A percentile compares a stretch with the other conserved stretches of the same genome.
Evolutionary conservation across 768 basidiomycete genomes (phyloP).

Genomic region (Psilocybe cubensis): DNA sequence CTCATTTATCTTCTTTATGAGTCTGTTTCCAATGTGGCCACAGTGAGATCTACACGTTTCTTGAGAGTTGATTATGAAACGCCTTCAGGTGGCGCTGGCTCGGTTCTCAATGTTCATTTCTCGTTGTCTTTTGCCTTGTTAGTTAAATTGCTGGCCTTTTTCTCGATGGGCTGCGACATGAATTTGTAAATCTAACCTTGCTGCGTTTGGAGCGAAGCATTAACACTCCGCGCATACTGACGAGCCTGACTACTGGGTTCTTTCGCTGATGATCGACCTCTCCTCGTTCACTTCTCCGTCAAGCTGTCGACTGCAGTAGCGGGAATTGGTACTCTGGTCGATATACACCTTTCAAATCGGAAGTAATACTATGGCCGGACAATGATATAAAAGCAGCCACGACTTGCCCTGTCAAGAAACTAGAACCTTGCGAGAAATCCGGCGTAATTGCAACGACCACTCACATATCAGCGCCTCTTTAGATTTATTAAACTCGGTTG

Average conservation of each 20-base stretch:
- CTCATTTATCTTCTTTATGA: background rate
- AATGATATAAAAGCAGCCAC: conserved; percentile 13
- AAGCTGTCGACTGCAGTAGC: conserved; percentile 4
- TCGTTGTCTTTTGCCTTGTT: background rate
- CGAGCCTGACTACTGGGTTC: conserved; percentile 23
- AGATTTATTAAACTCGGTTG: no score
- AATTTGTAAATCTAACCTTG: conserved; percentile 10
- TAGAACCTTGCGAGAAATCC: no score
- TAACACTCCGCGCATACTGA: conserved; percentile 21
- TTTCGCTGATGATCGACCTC: conserved; percentile 29
- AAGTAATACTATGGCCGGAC: background rate
- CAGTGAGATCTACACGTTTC: conserved; percentile 3
- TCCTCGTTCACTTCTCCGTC: conserved; percentile 14
- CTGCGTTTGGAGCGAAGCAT: conserved; percentile 11
- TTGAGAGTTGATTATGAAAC: background rate
- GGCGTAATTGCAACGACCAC: no score
- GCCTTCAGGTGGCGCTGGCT: background rate
- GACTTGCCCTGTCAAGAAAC: background rate
- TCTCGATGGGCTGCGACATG: conserved; percentile 22
- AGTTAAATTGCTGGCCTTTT: background rate
- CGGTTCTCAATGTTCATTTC: conserved; percentile 1
- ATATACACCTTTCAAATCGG: background rate
- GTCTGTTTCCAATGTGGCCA: background rate
- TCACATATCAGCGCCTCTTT: no score
- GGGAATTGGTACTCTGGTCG: background rate